These are phyloP conservation scores for Parastagonospora nodorum DNA, from an alignment of 2,329 filamentous ascomycete species.

Conservation along the genomic window DNA sequence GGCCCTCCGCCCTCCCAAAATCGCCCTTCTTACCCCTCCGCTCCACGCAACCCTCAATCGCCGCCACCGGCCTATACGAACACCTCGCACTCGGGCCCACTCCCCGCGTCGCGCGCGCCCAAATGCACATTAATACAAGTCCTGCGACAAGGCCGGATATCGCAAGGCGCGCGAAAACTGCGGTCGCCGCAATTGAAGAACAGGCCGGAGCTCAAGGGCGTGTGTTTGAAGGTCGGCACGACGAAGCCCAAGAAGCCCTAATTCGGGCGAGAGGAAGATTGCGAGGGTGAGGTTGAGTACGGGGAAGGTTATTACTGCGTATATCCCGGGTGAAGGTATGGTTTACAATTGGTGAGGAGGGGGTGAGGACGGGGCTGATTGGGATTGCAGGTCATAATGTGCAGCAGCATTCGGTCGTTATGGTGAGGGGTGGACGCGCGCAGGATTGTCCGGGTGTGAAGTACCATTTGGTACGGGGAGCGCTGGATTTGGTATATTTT, in stretches of 20 bases:
- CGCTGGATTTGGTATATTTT: constrained; percentile 82
- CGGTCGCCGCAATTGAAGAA: constrained; percentile 82
- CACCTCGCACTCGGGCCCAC: constrained; percentile 38
- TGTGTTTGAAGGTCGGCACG: constrained; percentile 91
- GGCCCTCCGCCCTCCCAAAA: constrained; percentile 34
- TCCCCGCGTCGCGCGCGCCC: constrained; percentile 46
- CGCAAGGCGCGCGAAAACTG: constrained; percentile 81
- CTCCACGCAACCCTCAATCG: constrained; percentile 23
- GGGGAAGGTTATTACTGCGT: constrained; percentile 85
- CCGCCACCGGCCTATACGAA: constrained; percentile 21
- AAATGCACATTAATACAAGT: constrained; percentile 58
- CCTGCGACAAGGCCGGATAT: constrained; percentile 72
- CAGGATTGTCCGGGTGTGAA: constrained; percentile 99
- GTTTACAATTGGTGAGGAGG: not conserved
- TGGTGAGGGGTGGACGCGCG: constrained; percentile 88
- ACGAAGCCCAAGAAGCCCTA: constrained; percentile 98
- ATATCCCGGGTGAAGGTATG: constrained; percentile 89
- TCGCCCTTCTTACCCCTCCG: constrained; percentile 19
- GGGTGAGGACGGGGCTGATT: constrained; percentile 14
- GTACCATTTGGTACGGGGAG: constrained; percentile 90
- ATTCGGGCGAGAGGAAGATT: constrained; percentile 95
- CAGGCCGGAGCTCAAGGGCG: constrained; percentile 87
- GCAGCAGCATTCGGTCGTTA: constrained; percentile 96
- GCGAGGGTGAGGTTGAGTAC: constrained; percentile 88
- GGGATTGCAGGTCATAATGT: constrained; percentile 78